Percentiles rank a stretch among this genome's conserved stretches.
These are phyloP conservation scores for Sporothrix sp. DNA, from an alignment of 2,329 filamentous ascomycete genomes.

Conservation along the genomic window DNA sequence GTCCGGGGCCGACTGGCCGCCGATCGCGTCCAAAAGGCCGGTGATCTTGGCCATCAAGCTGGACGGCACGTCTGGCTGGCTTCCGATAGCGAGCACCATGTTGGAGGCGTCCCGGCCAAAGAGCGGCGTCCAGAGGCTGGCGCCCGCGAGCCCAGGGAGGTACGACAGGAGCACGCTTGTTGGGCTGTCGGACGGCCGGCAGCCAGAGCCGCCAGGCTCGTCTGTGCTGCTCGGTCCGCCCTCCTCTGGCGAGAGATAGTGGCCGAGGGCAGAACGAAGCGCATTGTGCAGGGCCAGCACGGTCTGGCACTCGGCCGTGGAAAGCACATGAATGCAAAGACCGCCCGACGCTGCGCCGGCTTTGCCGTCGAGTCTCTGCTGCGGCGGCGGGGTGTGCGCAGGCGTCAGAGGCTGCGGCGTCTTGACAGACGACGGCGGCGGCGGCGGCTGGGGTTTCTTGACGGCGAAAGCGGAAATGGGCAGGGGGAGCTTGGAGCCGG, in stretches of 20 bases:
- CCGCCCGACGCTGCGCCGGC: neutral
- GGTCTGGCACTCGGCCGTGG: conserved; percentile 32
- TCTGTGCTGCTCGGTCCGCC: neutral
- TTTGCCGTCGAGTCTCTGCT: conserved; percentile 13
- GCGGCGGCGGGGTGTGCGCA: conserved; percentile 25
- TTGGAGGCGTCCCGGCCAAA: conserved; percentile 37
- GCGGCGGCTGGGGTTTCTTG: neutral
- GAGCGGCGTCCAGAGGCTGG: conserved; percentile 41
- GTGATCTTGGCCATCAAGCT: conserved; percentile 40
- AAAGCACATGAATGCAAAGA: conserved; percentile 34
- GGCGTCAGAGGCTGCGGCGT: conserved; percentile 17
- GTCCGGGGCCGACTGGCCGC: conserved; percentile 35
- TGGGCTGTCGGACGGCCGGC: neutral
- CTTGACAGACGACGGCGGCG: neutral
- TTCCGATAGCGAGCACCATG: conserved; percentile 50
- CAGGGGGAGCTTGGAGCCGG: neutral
- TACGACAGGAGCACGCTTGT: conserved; percentile 39
- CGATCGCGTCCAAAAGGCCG: conserved; percentile 45
- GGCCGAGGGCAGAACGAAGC: conserved; percentile 42
- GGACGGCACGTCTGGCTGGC: conserved; percentile 43
- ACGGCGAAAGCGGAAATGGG: neutral
- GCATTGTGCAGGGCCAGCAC: conserved; percentile 48
- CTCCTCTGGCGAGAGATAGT: conserved; percentile 35
- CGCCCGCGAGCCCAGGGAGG: conserved; percentile 37
- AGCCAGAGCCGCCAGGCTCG: neutral